These are phyloP conservation scores for Candida succiphila DNA, from an alignment of 805 yeast species.

Conservation along the genomic window DNA sequence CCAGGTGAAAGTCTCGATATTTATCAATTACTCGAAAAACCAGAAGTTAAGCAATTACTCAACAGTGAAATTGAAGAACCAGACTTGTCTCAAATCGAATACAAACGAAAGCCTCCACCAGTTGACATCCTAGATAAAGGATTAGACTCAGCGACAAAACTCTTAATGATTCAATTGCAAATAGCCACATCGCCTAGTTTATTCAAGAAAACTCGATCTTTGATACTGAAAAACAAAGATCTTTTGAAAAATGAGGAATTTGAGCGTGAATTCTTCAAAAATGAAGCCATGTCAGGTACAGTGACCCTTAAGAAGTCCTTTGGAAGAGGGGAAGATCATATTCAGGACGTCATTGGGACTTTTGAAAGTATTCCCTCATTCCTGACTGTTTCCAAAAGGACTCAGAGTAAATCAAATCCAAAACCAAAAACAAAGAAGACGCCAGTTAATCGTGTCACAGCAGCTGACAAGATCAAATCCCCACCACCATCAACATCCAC, in stretches of 20 bases:
- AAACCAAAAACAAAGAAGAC: too few species aligned
- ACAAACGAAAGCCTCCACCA: constrained; percentile 9
- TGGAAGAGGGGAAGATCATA: constrained; percentile 6
- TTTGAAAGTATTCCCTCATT: neutral
- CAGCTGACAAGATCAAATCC: too few species aligned
- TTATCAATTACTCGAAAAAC: constrained; percentile 31
- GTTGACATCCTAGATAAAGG: constrained; percentile 17
- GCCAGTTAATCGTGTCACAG: too few species aligned
- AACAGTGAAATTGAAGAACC: constrained; percentile 4
- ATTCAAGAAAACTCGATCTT: constrained; percentile 16
- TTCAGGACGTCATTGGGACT: constrained; percentile 13
- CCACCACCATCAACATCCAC: too few species aligned
- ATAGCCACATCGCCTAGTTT: constrained; percentile 17
- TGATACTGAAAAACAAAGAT: constrained; percentile 10
- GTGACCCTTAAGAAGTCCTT: constrained; percentile 11
- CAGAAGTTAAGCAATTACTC: constrained; percentile 21
- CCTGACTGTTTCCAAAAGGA: neutral
- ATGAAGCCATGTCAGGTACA: constrained; percentile 9
- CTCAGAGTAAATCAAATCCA: too few species aligned
- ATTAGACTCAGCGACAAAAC: constrained; percentile 11
- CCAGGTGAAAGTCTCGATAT: constrained; percentile 77
- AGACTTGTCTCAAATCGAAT: constrained; percentile 7
- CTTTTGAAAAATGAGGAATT: constrained; percentile 7
- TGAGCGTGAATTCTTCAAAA: constrained; percentile 3
- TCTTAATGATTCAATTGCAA: constrained; percentile 20